A percentile compares a stretch with the other conserved stretches of the same genome.
Conservation (phyloP, 768 basidiomycete genomes). For the Panaeolus papilionaceus region DNA sequence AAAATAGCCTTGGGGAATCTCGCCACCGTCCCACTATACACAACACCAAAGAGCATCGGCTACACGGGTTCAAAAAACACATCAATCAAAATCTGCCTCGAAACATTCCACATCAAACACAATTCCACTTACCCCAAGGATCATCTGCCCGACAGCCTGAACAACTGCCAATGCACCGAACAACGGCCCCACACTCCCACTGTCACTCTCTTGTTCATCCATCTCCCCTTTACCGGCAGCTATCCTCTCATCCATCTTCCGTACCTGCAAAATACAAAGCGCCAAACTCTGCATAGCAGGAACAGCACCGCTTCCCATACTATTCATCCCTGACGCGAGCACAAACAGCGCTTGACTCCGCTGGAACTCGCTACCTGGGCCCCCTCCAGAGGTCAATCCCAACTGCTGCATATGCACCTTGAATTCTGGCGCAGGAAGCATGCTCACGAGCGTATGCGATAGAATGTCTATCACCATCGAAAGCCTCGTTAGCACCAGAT, state of each 20-base stretch:
- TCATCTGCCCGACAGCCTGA: conserved; percentile 73
- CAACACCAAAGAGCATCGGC: conserved; percentile 76
- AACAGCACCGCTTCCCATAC: conserved; percentile 68
- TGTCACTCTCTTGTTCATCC: conserved; percentile 21
- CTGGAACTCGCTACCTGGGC: conserved; percentile 21
- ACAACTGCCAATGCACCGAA: conserved; percentile 78
- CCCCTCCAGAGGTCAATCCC: conserved; percentile 17
- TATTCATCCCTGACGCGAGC: conserved; percentile 60
- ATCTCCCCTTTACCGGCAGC: conserved; percentile 26
- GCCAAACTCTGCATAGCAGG: conserved; percentile 80
- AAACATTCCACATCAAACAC: conserved; percentile 16
- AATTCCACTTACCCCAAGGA: conserved; percentile 50
- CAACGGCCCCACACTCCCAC: conserved; percentile 42
- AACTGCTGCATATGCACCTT: conserved; percentile 30
- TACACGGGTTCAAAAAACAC: conserved; percentile 26
- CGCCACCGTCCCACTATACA: conserved; percentile 75
- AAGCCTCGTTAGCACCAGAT: conserved; percentile 62
- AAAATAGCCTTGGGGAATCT: conserved; percentile 77
- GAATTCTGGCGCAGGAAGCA: conserved; percentile 54
- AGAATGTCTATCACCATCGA: conserved; percentile 72
- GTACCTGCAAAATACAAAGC: conserved; percentile 61
- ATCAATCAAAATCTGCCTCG: conserved; percentile 13
- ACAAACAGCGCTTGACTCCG: conserved; percentile 62
- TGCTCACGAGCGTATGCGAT: conserved; percentile 63
- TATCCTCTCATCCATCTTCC: conserved; percentile 39